Base-by-base conservation (phyloP, 2,329 filamentous ascomycete genomes). In the Sclerotiophoma versabilis region DNA sequence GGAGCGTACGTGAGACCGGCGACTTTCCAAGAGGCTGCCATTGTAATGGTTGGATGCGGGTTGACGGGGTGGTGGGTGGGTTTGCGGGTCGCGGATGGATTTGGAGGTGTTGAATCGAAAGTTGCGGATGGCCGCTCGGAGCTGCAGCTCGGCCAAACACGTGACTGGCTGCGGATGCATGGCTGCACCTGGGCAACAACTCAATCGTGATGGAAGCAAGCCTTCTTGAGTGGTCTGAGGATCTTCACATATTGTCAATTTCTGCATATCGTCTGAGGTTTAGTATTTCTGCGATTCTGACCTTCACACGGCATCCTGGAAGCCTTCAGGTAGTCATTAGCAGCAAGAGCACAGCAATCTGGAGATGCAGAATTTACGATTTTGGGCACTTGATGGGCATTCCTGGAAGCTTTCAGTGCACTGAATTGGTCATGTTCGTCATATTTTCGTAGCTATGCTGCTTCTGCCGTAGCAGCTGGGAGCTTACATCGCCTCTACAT, bases 11-110 rank as follows among this genome's bases (percentile, higher is more conserved):
- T 96, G 77, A 98, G 84, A 81, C 95, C 95, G 79, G 95, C 91
- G 76, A 93, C 87, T 90, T 97, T 98, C 95, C 93, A 99, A 77
- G 93, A 91, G 84, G 93, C 93, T 82, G 90, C 84, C 95, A 98
- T 99, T 83, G 86, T 91, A 86, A 74, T 71, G 76, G 72, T 70
- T 59, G 65, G 62, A 60, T 63, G 62, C 38, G 67, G 61, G 41
- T 65, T 65, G 44, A 63, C 59, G 59, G 59, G 53, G 54, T 48
- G 59, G 56, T 54, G 63, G 60, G 57, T 57, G 63, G 57, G 61
- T 57, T 61, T 57, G 56, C 39, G 58, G 59, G 58, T 66, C 59
- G 61, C 60, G 49, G 61, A 54, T 60, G 64, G 55, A 54, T 58
- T 63, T 65, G 58, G 66, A 66, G 65, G 59, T 64, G 63, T 58